Percentiles rank a stretch among this genome's conserved stretches.
Conservation (phyloP, 2,329 filamentous ascomycete genomes). For the Xylaria arbuscula region DNA sequence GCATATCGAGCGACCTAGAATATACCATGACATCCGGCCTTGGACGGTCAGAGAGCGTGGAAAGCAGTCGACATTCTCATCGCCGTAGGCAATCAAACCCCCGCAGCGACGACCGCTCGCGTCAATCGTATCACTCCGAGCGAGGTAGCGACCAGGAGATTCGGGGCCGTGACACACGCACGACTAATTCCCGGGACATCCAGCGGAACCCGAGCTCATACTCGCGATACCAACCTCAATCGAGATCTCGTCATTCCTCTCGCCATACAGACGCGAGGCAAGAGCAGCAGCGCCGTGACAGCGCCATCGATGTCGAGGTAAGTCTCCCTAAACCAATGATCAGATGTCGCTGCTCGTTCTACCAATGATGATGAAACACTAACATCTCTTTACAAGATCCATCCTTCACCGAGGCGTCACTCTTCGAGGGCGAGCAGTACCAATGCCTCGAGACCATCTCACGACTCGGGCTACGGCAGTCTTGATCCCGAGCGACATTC, state of each 20-base stretch:
- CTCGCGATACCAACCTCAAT: constrained; percentile 9
- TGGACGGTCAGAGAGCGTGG: constrained; percentile 14
- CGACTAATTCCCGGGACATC: neutral
- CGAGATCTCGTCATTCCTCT: constrained; percentile 4
- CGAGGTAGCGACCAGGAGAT: neutral
- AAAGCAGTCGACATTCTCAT: neutral
- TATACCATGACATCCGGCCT: constrained; percentile 15
- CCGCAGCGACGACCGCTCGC: constrained; percentile 10
- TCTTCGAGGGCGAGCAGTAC: constrained; percentile 1
- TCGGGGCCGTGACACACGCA: constrained; percentile 8
- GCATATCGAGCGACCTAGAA: constrained; percentile 8
- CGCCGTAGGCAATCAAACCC: neutral
- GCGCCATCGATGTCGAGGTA: constrained; percentile 12
- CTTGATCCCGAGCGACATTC: constrained; percentile 8
- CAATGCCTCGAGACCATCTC: constrained; percentile 1
- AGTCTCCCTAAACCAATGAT: neutral
- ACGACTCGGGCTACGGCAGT: constrained; percentile 22
- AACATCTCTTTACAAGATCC: constrained; percentile 1
- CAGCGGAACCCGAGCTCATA: constrained; percentile 6
- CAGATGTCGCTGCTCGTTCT: neutral
- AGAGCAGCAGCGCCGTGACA: neutral
- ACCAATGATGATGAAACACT: constrained; percentile 6
- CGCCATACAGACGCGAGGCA: constrained; percentile 7
- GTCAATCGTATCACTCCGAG: constrained; percentile 11
- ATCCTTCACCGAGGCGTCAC: constrained; percentile 1